Evolutionary conservation across 139 green algal genomes (phyloP).

Genomic region (Eudorina sp.): DNA sequence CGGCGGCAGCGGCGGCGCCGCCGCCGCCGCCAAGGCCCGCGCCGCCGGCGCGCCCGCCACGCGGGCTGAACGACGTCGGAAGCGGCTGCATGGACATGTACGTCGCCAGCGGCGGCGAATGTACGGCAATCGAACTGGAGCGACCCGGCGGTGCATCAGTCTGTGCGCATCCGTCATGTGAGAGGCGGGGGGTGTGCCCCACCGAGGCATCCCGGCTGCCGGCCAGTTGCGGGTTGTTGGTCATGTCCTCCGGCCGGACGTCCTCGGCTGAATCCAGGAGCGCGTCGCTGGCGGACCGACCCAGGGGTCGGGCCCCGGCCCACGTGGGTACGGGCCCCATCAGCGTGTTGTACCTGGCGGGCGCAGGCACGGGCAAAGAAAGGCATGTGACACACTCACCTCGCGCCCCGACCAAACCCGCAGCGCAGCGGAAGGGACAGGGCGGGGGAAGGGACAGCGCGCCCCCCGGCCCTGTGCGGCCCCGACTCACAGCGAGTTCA

Average conservation of each 20-base stretch:
- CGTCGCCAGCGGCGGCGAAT: background rate
- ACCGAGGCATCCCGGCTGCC: too few relatives aligned
- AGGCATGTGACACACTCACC: too few relatives aligned
- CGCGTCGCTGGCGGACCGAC: background rate
- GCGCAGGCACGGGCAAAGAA: too few relatives aligned
- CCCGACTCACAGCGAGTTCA: slow-evolving; percentile 24
- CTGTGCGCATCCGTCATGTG: background rate
- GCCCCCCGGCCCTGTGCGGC: background rate
- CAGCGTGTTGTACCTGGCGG: slow-evolving; percentile 14
- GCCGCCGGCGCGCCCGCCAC: background rate
- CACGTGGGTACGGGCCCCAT: slow-evolving; percentile 11
- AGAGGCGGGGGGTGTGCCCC: background rate
- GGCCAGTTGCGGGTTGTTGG: too few relatives aligned
- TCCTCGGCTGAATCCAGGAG: background rate
- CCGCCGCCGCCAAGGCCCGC: background rate
- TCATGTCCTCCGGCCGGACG: background rate
- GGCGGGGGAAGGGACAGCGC: too few relatives aligned
- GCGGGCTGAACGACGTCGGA: background rate
- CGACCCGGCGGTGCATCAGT: too few relatives aligned
- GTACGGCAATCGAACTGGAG: too few relatives aligned
- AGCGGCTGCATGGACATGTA: background rate
- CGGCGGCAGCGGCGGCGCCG: background rate
- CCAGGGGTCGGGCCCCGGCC: slow-evolving; percentile 10
- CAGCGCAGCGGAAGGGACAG: too few relatives aligned
- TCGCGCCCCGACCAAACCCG: too few relatives aligned